Evolutionary conservation across 768 basidiomycete genomes (phyloP), one percentile per base, ranked within the genome.

Genomic region (Boletus subcaerulescens): DNA sequence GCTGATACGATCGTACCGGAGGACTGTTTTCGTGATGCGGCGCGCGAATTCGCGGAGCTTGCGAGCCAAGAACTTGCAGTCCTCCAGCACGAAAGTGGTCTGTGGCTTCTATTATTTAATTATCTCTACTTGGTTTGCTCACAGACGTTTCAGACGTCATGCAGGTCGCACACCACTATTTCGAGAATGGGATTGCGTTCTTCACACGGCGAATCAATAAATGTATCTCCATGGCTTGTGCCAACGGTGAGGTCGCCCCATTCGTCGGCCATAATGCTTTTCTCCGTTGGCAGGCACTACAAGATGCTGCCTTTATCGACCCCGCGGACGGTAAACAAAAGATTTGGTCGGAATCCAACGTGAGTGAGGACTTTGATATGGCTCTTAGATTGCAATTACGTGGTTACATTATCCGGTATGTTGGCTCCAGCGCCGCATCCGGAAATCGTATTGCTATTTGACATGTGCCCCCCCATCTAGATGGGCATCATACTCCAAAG

Each of bases 201-300:
- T 95, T 96, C 73, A 94, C 93, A 2, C 83, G 85, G 20, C 81
- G 91, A 36, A 91, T 95, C 73, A 93, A 94, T 68, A 84, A 83
- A 68, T 84, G 80, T 66, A 91, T 91, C 38, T 87, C 89, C 0
- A 83, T 91, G 79, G 81, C 83, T 15, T 85, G 83, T 62, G 86
- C 89, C 3, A 91, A 91, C 58, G 89, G 89, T 31, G 89, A 91
- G 65, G 82, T 90, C 1, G 68, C 68, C 6, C 89, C 90, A 2
- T 91, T 91, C 61, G 90, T 92, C 51, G 90, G 90, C 4, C 90
- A 93, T 69, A 91, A 93, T 57, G 91, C 91, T 7, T 96, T 94
- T 71, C 76, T 95, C 45, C 84, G 92, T 18, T 95, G 93, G 93
- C 82, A 84, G 3, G 93, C 93, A 2, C 74, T 94, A 22, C 93